phyloP scores from a whole-genome alignment of 495 filamentous ascomycete species.

The Penicillium robsamsonii region DNA sequence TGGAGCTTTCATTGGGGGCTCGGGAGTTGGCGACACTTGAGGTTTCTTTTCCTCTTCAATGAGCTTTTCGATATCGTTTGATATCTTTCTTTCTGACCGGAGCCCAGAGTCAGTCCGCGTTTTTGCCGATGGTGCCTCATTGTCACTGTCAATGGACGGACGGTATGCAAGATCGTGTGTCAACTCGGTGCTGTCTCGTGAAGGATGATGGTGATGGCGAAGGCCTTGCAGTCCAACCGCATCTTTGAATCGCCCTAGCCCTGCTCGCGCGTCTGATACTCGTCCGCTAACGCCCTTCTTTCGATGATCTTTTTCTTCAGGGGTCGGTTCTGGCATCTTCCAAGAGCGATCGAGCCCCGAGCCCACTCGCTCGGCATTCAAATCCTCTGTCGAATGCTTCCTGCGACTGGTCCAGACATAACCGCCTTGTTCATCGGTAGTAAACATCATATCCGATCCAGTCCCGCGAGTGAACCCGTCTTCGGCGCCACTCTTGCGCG shows the following conservation, averaged over 20 bases:
- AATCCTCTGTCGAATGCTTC: constrained; percentile 42
- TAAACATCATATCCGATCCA: constrained; percentile 61
- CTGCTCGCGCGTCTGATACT: constrained; percentile 79
- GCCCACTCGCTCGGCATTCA: constrained; percentile 30
- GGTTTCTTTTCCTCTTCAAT: constrained; percentile 14
- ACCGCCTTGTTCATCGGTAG: constrained; percentile 62
- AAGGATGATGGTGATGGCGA: constrained; percentile 46
- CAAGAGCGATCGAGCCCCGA: constrained; percentile 31
- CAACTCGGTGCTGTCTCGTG: constrained; percentile 40
- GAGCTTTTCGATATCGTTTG: constrained; percentile 17
- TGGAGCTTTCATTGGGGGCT: constrained; percentile 28
- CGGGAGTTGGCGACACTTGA: constrained; percentile 14
- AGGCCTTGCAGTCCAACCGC: constrained; percentile 63
- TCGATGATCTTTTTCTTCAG: constrained; percentile 62
- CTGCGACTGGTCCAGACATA: constrained; percentile 63
- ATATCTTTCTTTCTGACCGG: constrained; percentile 24
- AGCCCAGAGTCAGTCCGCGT: constrained; percentile 14
- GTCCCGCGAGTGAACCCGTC: constrained; percentile 51
- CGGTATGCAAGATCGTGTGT: constrained; percentile 32
- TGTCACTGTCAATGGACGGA: constrained; percentile 36
- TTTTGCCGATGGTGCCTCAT: constrained; percentile 24
- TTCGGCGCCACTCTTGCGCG: constrained; percentile 57
- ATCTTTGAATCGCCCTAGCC: constrained; percentile 79
- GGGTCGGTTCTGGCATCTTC: constrained; percentile 30
- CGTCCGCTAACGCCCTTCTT: constrained; percentile 76